Base-by-base conservation (phyloP, 176 grass and related monocot species). In the Otatea glauca region DNA sequence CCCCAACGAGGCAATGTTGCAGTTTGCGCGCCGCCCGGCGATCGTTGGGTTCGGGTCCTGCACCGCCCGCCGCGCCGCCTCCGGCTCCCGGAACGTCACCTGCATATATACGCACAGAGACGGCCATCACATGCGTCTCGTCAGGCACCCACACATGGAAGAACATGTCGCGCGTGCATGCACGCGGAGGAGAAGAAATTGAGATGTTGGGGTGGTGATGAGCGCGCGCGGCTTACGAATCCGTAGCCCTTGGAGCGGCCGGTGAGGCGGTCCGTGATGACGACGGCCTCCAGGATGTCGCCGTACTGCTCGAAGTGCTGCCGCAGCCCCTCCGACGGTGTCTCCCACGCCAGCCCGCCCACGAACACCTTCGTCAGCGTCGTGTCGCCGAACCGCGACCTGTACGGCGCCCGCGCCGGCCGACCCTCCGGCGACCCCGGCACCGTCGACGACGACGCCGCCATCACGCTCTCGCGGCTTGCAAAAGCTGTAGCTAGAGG, bases 321-420 rank as follows among this genome's bases (percentile, higher is more conserved):
- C 38, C 89, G 93, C 14, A 96, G 91, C 17, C 89, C 93, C 86
- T 95, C 93, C 45, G 89, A 94, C 41, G 90, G 87, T 45, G 84
- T 96, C 88, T 99, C 93, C 96, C 96, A 99, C 38, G 96, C 93
- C 77, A 99, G 89, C 13, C 96, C 96, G 56, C 96, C 96, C 38
- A 99, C 96, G 90, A 99, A 99, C n/a, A 99, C 96, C 91, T 96
- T 99, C 5, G 91, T 99, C 86, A 85, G 83, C 65, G 91, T 96
- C 58, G 96, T 99, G 83, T 99, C 96, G n/a, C 93, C 93, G 80
- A 94, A 99, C 68, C 89, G 85, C 51, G 91, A 96, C 62, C 93
- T 76, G 88, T 78, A 78, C 66, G 77, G 82, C n/a, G 37, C 45
- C 3, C 39, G 38, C 72, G 29, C 48, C 27, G 21, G 1, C 32